Base-by-base conservation (phyloP, 768 basidiomycete species). In the Pisolithus orientalis region DNA sequence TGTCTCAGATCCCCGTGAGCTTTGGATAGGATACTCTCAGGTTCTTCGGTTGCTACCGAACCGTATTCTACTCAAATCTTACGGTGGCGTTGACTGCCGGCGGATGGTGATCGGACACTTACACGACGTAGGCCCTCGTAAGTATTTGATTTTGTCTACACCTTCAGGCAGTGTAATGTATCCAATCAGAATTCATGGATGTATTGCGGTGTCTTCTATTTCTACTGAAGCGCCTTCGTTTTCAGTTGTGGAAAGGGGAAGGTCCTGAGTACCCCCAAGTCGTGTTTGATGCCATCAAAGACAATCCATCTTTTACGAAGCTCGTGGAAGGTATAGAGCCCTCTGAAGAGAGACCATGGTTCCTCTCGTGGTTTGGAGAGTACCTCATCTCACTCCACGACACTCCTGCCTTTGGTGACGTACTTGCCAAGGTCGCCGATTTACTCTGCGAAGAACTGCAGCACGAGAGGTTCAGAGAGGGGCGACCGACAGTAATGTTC, bases 361-460 rank as follows among this genome's bases (percentile, higher is more conserved):
- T 77, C 59, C 67, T 88, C 46, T 69, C 74, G 16, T 88, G 87
- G 88, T 82, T 87, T 60, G 66, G 74, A 43, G 78, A 83, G 54
- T 82, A 80, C 61, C 67, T 92, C 45, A 67, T 72, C 47, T 80
- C 83, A n/a, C 62, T 86, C 45, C 73, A 74, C 58, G 66, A 75
- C 16, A 69, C 71, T 39, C 60, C 70, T 27, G 68, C 72, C 28
- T 86, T 79, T 64, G 73, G 71, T n/a, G 83, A 85, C 49, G 74
- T 87, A n/a, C 70, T 94, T 31, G 85, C 85, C 7, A 85, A 82
- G 63, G 75, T 87, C 37, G 70, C 82, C 13, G 81, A 83, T 55
- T 85, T 90, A 54, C 75, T 93, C 48, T 87, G 85, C 64, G 89
- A 88, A 62, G 84, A 90, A 57, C 67, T 89, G 17, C 92, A 94